phyloP scores from a whole-genome alignment of 345 rosid genomes.

The Arabidopsis suecica region DNA sequence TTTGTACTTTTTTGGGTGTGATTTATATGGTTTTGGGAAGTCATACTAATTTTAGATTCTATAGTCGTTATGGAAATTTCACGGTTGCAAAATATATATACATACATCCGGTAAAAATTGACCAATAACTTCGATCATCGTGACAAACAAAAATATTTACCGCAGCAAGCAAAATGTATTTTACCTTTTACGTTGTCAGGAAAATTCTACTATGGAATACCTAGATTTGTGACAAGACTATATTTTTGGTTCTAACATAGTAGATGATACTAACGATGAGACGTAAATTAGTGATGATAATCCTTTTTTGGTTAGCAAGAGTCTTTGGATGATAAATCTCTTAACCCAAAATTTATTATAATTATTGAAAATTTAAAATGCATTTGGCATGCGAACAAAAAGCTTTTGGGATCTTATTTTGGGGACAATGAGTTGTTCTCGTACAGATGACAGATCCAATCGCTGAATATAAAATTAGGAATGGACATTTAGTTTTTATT shows the following conservation, averaged over 20 bases:
- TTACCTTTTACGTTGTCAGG: not conserved
- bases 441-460: too few species aligned
- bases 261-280: not conserved
- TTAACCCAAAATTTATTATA: not conserved
- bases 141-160: not conserved
- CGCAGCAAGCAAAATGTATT: not conserved
- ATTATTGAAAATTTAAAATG: not conserved
- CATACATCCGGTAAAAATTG: not conserved
- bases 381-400: not conserved
- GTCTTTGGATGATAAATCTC: not conserved
- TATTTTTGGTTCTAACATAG: not conserved
- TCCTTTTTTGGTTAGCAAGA: not conserved
- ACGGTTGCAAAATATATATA: not conserved
- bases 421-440: too few species aligned
- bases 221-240: not conserved
- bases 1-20: conserved; percentile 38
- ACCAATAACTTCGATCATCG: not conserved
- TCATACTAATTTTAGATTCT: conserved; percentile 25
- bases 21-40: conserved; percentile 32
- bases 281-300: not conserved
- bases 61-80: conserved; percentile 10
- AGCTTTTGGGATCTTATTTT: too few species aligned
- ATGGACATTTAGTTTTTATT: too few species aligned
- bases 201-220: not conserved
- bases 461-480: too few species aligned